Conservation (phyloP, 352 stramenopile genomes). For the Phytophthora quininea region DNA sequence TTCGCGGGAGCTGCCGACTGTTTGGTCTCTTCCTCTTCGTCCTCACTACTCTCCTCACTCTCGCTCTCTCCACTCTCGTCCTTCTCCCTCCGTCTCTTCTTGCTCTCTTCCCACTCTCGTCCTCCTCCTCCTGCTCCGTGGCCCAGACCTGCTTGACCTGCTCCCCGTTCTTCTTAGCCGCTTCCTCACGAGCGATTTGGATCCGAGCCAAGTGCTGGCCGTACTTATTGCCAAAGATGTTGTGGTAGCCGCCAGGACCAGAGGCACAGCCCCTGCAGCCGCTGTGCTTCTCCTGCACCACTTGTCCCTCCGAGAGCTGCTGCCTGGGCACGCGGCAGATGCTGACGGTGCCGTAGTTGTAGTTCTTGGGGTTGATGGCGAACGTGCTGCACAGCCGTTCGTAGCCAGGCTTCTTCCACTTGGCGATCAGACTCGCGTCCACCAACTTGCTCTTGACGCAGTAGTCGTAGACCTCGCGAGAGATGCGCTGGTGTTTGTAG, state of each 20-base stretch:
- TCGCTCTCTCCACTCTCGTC: conserved; percentile 19
- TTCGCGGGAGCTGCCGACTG: conserved; percentile 21
- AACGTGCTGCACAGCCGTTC: conserved; percentile 98
- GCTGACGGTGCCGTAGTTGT: conserved; percentile 98
- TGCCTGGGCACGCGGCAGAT: conserved; percentile 97
- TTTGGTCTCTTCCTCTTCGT: conserved; percentile 42
- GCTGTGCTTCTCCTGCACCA: conserved; percentile 93
- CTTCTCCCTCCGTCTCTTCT: conserved; percentile 35
- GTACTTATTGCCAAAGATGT: conserved; percentile 99
- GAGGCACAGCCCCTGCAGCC: conserved; percentile 97
- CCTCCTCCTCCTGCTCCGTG: conserved; percentile 65
- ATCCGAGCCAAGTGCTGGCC: conserved; percentile 97
- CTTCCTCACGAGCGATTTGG: conserved; percentile 92
- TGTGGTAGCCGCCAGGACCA: conserved; percentile 90
- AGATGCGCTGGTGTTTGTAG: conserved; percentile 97
- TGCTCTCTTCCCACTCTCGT: conserved; percentile 23
- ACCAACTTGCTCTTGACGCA: conserved; percentile 95
- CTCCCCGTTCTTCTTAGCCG: conserved; percentile 28
- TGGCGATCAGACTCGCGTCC: conserved; percentile 97
- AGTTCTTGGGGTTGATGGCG: conserved; percentile 99
- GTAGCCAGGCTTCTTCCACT: conserved; percentile 99
- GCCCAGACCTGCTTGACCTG: conserved; percentile 51
- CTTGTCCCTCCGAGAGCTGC: conserved; percentile 90
- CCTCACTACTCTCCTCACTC: conserved; percentile 39
- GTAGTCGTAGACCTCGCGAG: conserved; percentile 97